Conservation (phyloP, 768 basidiomycete genomes). For the Panellus pusillus region DNA sequence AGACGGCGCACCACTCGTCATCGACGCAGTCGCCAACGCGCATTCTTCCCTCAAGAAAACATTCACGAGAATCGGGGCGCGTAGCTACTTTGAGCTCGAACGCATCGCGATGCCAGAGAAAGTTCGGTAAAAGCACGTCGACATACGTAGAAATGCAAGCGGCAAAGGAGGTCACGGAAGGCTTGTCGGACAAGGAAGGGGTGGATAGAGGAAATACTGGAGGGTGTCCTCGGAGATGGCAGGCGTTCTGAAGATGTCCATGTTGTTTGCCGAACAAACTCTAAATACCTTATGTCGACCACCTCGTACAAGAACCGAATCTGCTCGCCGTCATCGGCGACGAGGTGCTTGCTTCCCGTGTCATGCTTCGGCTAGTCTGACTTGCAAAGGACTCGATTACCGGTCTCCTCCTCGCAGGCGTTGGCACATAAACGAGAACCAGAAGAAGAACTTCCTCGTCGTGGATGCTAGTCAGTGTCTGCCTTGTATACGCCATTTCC, state of each 20-base stretch:
- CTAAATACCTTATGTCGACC: constrained; percentile 42
- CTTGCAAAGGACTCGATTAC: constrained; percentile 88
- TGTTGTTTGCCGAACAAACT: constrained; percentile 25
- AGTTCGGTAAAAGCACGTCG: constrained; percentile 52
- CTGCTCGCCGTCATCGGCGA: constrained; percentile 97
- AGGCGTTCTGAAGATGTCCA: constrained; percentile 75
- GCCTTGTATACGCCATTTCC: neutral
- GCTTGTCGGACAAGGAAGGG: constrained; percentile 53
- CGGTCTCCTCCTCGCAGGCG: constrained; percentile 90
- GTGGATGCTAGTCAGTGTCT: constrained; percentile 84
- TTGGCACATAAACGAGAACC: constrained; percentile 85
- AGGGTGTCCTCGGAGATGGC: constrained; percentile 86
- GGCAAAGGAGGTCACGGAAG: constrained; percentile 63
- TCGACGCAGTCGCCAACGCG: constrained; percentile 96
- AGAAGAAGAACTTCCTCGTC: constrained; percentile 97
- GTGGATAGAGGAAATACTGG: constrained; percentile 71
- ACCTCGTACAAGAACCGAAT: constrained; percentile 77
- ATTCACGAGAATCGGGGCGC: constrained; percentile 47
- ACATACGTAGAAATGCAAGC: constrained; percentile 62
- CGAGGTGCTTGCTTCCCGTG: constrained; percentile 57
- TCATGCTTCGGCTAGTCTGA: constrained; percentile 12
- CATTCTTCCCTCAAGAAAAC: constrained; percentile 79
- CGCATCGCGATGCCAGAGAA: constrained; percentile 83
- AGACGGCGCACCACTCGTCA: constrained; percentile 96
- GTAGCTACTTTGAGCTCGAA: constrained; percentile 73